A percentile compares a stretch with the other conserved stretches of the same genome.
phyloP scores from a whole-genome alignment of 352 stramenopile species.

The Phytophthora sansomeana region DNA sequence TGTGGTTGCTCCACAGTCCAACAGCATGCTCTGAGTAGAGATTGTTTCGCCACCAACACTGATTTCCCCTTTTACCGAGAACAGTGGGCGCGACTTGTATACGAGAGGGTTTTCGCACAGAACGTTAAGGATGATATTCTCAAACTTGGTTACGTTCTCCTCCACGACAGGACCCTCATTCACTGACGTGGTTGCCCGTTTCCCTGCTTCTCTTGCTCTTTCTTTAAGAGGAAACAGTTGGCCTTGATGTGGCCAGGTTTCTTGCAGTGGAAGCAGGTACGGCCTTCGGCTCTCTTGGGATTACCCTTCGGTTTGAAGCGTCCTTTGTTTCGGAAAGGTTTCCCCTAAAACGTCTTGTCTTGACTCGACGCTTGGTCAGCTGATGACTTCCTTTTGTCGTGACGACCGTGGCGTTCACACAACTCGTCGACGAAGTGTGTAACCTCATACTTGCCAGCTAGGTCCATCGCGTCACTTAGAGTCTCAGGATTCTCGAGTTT shows the following conservation, averaged over 20 bases:
- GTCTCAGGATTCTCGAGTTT: neutral
- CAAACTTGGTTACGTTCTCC: slow-evolving; percentile 7
- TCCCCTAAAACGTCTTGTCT: neutral
- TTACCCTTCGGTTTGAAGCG: neutral
- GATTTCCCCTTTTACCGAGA: slow-evolving; percentile 6
- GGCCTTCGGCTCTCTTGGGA: neutral
- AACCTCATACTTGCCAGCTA: slow-evolving; percentile 7
- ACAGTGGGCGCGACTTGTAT: slow-evolving; percentile 2
- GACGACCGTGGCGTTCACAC: neutral
- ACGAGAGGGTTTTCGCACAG: too few relatives aligned
- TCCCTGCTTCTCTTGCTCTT: slow-evolving; percentile 26
- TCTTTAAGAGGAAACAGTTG: slow-evolving; percentile 9
- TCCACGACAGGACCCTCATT: slow-evolving; percentile 22
- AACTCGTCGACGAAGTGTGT: neutral
- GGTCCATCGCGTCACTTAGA: neutral
- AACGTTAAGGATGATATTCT: slow-evolving; percentile 13
- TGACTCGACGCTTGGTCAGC: too few relatives aligned
- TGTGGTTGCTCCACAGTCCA: slow-evolving; percentile 13
- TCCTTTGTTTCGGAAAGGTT: neutral
- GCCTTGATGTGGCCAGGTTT: slow-evolving; percentile 19
- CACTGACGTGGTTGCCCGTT: slow-evolving; percentile 23
- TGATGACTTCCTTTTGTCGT: neutral
- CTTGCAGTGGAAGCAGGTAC: slow-evolving; percentile 21
- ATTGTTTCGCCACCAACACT: neutral
- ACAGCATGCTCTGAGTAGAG: slow-evolving; percentile 1